phyloP scores from a whole-genome alignment of 2,329 filamentous ascomycete genomes.

The Claviceps purpurea region DNA sequence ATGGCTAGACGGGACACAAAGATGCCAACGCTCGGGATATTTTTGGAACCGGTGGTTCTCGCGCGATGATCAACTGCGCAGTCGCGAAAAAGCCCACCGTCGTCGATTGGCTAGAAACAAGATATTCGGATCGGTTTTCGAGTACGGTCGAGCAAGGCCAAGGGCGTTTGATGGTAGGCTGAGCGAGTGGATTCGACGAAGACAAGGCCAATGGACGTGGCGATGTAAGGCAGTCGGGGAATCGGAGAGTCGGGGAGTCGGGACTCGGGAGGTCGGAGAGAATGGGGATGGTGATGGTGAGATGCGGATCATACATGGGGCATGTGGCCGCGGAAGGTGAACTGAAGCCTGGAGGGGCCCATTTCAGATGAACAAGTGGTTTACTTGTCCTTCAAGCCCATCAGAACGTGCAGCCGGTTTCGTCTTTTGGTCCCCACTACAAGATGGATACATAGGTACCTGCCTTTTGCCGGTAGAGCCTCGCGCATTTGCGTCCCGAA shows the following conservation, averaged over 20 bases:
- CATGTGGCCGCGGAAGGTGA: not conserved
- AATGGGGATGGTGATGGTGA: not conserved
- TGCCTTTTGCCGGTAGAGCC: too few relatives aligned
- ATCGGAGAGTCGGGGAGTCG: constrained; percentile 1
- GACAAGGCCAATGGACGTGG: not conserved
- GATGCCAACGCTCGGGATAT: not conserved
- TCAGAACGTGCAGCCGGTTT: not conserved
- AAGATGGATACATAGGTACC: too few relatives aligned
- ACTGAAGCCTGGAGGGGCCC: not conserved
- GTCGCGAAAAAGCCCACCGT: too few relatives aligned
- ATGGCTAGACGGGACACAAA: constrained; percentile 8
- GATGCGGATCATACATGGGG: constrained; percentile 3
- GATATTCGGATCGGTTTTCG: not conserved
- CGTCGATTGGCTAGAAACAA: not conserved
- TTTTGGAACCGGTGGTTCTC: not conserved
- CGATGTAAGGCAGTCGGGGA: not conserved
- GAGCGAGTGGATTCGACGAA: not conserved
- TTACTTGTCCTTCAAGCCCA: not conserved
- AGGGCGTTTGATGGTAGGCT: too few relatives aligned
- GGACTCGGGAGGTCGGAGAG: too few relatives aligned
- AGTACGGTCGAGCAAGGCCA: not conserved
- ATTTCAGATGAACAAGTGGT: not conserved
- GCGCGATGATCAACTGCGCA: not conserved
- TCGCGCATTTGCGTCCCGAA: too few relatives aligned
- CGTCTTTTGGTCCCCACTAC: not conserved